Evolutionary conservation across 768 basidiomycete species (phyloP), one percentile per base, ranked within the genome.

Genomic region (Suillus luteus): DNA sequence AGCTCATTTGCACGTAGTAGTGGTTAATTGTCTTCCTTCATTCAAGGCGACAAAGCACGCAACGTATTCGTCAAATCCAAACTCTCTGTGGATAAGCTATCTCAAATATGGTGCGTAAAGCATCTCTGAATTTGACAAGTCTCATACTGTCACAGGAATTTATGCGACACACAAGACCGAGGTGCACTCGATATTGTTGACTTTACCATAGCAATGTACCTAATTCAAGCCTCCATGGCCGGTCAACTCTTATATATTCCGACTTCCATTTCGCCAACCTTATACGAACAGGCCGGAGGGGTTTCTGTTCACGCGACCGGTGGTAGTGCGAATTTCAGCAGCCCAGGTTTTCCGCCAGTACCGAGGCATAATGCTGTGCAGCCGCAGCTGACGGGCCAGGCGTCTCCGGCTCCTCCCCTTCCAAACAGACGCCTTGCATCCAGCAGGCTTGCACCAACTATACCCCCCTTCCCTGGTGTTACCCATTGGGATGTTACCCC

Each of bases 141-240:
- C 12, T 49, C 7, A 61, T 62, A 24, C 44, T 48, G 46, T 59
- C 58, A 3, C 69, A 97, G 95, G 96, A 90, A 84, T 66, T 84
- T 99, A 44, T 91, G 96, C n/a, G 97, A 99, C 75, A 96, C 95
- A 4, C 92, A 96, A 76, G 86, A 91, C 68, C 85, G 97, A 65
- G 96, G 97, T 59, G 80, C 83, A 14, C 87, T 99, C 64, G 97
- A 99, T 74, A 79, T 87, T 17, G 83, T 90, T 52, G 97, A 99
- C 77, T 99, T 99, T 73, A 89, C 91, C 64, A 87, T 99, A 71
- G 97, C 90, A 46, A 96, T 97, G 95, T 94, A 93, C 76, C 86
- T 98, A 72, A 95, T 99, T 67, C 95, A 98, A 76, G 90, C 86
- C n/a, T 79, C 85, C 44, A 97, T 98, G 95, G 86, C 90, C 60